Percentiles rank a stretch among this genome's conserved stretches.
Conservation (phyloP, 1,139 yeast genomes). For the Starmera stellimalicola region DNA sequence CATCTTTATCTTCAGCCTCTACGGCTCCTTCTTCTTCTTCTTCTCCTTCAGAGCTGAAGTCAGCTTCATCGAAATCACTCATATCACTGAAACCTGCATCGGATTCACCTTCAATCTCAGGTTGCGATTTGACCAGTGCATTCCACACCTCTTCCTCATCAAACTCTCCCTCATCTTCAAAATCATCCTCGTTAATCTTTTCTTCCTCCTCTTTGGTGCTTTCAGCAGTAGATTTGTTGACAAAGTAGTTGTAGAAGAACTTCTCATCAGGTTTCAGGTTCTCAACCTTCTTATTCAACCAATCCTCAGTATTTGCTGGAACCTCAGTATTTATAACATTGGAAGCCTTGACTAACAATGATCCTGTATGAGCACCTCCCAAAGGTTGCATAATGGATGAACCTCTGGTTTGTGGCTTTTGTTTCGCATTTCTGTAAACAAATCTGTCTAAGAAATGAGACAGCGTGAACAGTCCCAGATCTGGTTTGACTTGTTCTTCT, state of each 20-base stretch:
- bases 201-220: slow-evolving; percentile 27
- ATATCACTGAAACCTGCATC: slow-evolving; percentile 44
- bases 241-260: slow-evolving; percentile 84
- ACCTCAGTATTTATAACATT: slow-evolving; percentile 32
- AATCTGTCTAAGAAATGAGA: slow-evolving; percentile 91
- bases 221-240: slow-evolving; percentile 42
- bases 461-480: slow-evolving; percentile 77
- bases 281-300: slow-evolving; percentile 58
- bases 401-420: slow-evolving; percentile 64
- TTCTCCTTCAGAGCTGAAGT: slow-evolving; percentile 23
- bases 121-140: slow-evolving; percentile 77
- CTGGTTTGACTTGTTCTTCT: slow-evolving; percentile 57
- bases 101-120: slow-evolving; percentile 63
- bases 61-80: slow-evolving; percentile 36
- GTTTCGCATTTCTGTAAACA: slow-evolving; percentile 88
- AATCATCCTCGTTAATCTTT: slow-evolving; percentile 24
- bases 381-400: slow-evolving; percentile 96
- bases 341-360: slow-evolving; percentile 62
- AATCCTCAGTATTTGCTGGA: slow-evolving; percentile 77
- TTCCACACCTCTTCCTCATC: slow-evolving; percentile 84
- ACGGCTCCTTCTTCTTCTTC: slow-evolving; percentile 12
- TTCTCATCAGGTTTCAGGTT: slow-evolving; percentile 81
- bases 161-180: slow-evolving; percentile 40
- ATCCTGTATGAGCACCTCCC: slow-evolving; percentile 75
- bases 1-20: slow-evolving; percentile 16